phyloP scores from a whole-genome alignment of 805 yeast genomes.

The Spathaspora gorwiae region DNA sequence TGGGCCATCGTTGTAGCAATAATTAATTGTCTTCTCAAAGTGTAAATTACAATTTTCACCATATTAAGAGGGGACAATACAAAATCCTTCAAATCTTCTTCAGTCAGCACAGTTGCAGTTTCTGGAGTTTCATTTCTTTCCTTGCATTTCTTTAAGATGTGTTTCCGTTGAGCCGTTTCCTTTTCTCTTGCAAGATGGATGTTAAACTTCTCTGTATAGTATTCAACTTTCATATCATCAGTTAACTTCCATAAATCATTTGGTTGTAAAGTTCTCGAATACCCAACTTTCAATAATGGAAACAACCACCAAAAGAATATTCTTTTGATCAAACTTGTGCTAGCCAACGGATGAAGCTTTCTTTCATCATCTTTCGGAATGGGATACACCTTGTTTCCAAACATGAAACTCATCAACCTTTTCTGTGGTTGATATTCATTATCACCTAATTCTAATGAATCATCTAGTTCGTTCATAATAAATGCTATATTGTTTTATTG shows the following conservation, averaged over 20 bases:
- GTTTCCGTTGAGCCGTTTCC: constrained; percentile 4
- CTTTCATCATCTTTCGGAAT: constrained; percentile 49
- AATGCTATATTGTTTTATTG: not conserved
- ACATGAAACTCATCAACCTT: constrained; percentile 44
- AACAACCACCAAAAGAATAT: constrained; percentile 60
- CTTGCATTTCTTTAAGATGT: constrained; percentile 18
- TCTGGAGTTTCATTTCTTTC: constrained; percentile 16
- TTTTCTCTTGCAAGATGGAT: constrained; percentile 3
- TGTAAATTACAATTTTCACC: constrained; percentile 16
- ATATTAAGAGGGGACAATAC: constrained; percentile 14
- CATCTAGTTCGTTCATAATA: constrained; percentile 3
- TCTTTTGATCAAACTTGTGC: constrained; percentile 32
- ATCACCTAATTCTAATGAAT: constrained; percentile 5
- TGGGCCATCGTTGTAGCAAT: constrained; percentile 1
- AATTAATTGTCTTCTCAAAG: constrained; percentile 20
- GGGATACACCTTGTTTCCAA: constrained; percentile 43
- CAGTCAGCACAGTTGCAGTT: constrained; percentile 11
- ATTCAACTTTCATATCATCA: constrained; percentile 26
- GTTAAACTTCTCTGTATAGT: constrained; percentile 13
- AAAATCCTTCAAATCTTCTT: constrained; percentile 24
- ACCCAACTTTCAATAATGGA: constrained; percentile 59
- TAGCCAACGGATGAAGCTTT: constrained; percentile 32
- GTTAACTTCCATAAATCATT: constrained; percentile 46
- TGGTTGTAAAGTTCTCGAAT: constrained; percentile 59
- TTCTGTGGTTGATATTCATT: constrained; percentile 26